These are phyloP conservation scores for Arthrobotrys sphaeroides DNA, from an alignment of 2,329 filamentous ascomycete species.

Conservation along the genomic window DNA sequence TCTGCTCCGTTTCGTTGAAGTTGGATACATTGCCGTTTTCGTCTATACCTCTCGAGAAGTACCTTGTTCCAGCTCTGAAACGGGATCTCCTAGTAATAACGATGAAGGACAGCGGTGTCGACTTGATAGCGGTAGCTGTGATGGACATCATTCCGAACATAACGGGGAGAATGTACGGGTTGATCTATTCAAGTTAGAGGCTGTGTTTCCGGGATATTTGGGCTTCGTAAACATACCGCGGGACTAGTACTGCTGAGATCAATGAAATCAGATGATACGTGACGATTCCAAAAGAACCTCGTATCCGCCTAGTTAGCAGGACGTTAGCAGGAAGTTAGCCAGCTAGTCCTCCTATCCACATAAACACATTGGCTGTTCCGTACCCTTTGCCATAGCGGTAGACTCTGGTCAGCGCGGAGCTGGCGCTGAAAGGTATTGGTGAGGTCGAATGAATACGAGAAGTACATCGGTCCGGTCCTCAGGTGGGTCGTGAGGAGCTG, in stretches of 20 bases:
- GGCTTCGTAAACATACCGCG: conserved; percentile 52
- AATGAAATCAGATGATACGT: conserved; percentile 89
- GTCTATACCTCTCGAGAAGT: conserved; percentile 93
- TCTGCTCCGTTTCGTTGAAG: conserved; percentile 97
- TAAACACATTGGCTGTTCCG: not conserved
- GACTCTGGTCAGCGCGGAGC: conserved; percentile 73
- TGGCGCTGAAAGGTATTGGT: conserved; percentile 98
- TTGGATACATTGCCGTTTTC: conserved; percentile 96
- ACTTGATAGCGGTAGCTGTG: conserved; percentile 83
- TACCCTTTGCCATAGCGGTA: conserved; percentile 82
- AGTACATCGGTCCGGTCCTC: conserved; percentile 90
- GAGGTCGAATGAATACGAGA: conserved; percentile 95
- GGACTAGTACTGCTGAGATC: conserved; percentile 73
- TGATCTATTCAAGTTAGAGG: conserved; percentile 63
- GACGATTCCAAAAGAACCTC: conserved; percentile 98
- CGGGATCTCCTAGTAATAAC: conserved; percentile 90
- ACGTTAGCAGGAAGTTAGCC: too few relatives aligned
- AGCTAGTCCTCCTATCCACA: not conserved
- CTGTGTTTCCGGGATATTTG: not conserved
- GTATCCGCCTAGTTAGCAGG: conserved; percentile 77
- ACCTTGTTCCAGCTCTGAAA: conserved; percentile 87
- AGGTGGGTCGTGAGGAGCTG: conserved; percentile 79
- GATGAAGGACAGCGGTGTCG: conserved; percentile 81
- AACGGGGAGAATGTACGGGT: conserved; percentile 92
- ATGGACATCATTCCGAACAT: conserved; percentile 98